These are phyloP conservation scores for Ophiostoma tasmaniense DNA, from an alignment of 2,329 filamentous ascomycete genomes.

Conservation along the genomic window DNA sequence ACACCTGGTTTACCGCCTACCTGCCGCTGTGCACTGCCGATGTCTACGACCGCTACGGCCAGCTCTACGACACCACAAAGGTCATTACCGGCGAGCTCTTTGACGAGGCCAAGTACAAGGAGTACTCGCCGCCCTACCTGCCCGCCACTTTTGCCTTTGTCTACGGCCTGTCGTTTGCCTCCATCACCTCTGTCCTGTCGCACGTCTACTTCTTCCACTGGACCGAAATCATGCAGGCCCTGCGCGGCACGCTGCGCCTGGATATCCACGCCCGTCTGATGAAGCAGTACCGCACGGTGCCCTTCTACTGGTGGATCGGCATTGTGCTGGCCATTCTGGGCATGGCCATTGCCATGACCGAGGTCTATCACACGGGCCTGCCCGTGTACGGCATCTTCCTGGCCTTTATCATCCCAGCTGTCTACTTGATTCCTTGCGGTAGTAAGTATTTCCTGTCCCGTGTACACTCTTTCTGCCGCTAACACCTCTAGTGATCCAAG, in stretches of 20 bases:
- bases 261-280: neutral
- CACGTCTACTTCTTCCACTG: constrained; percentile 32
- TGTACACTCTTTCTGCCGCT: neutral
- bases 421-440: neutral
- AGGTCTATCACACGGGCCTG: neutral
- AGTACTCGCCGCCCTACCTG: constrained; percentile 45
- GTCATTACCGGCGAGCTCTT: constrained; percentile 37
- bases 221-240: neutral
- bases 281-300: neutral
- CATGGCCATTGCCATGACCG: neutral
- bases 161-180: constrained; percentile 39
- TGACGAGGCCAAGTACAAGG: constrained; percentile 37
- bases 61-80: constrained; percentile 38
- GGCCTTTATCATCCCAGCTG: neutral
- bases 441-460: neutral
- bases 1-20: constrained; percentile 46
- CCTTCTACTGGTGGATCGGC: neutral
- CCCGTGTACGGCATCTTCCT: neutral
- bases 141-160: constrained; percentile 38
- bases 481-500: constrained; percentile 29
- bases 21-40: constrained; percentile 45
- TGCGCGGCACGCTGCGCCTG: neutral
- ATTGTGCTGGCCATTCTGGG: neutral
- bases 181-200: constrained; percentile 43
- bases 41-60: constrained; percentile 41